Evolutionary conservation across 1,284 basidiomycete genomes (phyloP).

Genomic region (Cryptococcus amylolentus): DNA sequence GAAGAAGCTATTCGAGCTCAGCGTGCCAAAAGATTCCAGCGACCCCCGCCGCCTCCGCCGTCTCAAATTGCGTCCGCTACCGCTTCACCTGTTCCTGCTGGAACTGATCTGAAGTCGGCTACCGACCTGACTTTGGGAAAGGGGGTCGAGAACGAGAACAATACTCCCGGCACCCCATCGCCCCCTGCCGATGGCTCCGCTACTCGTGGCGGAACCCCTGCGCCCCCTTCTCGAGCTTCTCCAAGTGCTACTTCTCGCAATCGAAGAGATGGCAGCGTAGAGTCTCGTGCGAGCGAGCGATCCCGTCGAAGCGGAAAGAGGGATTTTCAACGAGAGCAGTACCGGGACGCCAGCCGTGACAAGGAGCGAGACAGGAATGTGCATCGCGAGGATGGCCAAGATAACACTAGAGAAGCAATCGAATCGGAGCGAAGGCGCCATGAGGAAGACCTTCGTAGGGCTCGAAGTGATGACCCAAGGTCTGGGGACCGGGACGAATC

Average conservation of each 20-base stretch:
- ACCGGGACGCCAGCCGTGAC: slow-evolving; percentile 28
- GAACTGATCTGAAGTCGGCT: not conserved
- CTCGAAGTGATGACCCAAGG: slow-evolving; percentile 9
- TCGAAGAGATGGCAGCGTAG: slow-evolving; percentile 34
- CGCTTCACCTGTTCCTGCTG: not conserved
- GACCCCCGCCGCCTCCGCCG: slow-evolving; percentile 15
- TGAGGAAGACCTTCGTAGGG: not conserved
- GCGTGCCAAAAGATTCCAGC: slow-evolving; percentile 30
- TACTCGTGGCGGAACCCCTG: slow-evolving; percentile 8
- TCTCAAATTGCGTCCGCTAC: slow-evolving; percentile 5
- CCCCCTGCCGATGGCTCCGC: not conserved
- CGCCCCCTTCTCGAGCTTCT: slow-evolving; percentile 11
- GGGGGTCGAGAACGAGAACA: not conserved
- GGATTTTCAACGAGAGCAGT: slow-evolving; percentile 33
- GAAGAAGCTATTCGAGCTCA: slow-evolving; percentile 35
- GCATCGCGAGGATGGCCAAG: slow-evolving; percentile 12
- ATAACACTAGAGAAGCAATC: not conserved
- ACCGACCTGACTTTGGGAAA: not conserved
- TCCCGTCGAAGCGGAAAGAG: slow-evolving; percentile 30
- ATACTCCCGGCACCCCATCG: not conserved
- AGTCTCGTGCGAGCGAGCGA: slow-evolving; percentile 35
- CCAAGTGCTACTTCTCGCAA: slow-evolving; percentile 7
- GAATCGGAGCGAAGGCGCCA: too few species aligned
- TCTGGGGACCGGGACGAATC: not conserved
- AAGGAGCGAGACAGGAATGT: slow-evolving; percentile 28